Base-by-base conservation (phyloP, 345 rosid species). In the Cardamine chenopodiifolia region DNA sequence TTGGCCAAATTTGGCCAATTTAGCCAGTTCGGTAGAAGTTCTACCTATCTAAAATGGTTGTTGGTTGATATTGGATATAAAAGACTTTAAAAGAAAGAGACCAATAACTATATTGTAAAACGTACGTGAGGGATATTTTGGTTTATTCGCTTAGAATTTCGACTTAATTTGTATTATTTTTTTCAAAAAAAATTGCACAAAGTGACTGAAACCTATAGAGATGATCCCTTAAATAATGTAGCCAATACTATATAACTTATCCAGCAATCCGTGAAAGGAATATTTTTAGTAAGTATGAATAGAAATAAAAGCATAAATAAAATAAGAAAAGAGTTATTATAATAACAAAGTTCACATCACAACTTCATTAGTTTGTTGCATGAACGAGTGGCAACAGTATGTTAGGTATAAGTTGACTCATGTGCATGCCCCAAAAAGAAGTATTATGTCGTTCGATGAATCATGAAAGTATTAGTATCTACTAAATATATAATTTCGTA, bases 401-500 rank as follows among this genome's bases (percentile, higher is more conserved):
- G 71, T 31, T 64, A 55, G 64, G 63, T 44, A 20, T 45, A 29
- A 44, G 57, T 73, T 65, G 49, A 13, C 18, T n/a, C 77, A 65
- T 73, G 77, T 44, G 66, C 65, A 59, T 55, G 39, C 72, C 66
- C 78, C 40, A 20, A 57, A 44, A 55, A 42, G 7, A 56, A 66
- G 71, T 57, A 73, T 62, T 54, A 72, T 62, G 54, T 72, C 62
- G 53, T 62, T 71, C 23, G 52, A 37, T 37, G 52, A 50, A 71
- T 61, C 40, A 60, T 71, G 58, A n/a, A 48, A 8, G 6, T 52
- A 37, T 29, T 29, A 28, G 31, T 28, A 29, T 35, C 49, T 52
- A 67, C 61, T 22, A 14, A 22, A 6, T 37, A 26, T 34, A 34
- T 34, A 35, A 35, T 28, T 45, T 64, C 26, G n/a, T 63, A 23